Evolutionary conservation across 257 asterid genomes (phyloP).

Genomic region (Nicotiana paniculata): DNA sequence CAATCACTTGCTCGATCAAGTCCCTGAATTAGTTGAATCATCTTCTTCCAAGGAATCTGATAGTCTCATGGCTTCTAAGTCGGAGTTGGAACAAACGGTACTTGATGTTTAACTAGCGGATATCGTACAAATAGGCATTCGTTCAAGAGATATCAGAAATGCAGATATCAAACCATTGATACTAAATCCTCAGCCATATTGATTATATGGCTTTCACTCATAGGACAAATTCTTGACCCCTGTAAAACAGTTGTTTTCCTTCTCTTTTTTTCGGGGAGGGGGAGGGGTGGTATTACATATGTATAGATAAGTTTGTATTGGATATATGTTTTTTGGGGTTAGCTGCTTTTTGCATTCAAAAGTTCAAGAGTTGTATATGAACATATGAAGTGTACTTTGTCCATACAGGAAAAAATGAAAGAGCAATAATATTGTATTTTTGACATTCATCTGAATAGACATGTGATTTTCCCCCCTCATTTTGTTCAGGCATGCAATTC

Average conservation of each 20-base stretch:
- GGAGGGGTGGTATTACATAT: background rate
- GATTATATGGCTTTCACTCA: background rate
- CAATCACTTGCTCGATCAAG: slow-evolving; percentile 71
- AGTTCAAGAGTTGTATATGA: background rate
- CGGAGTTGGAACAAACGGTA: background rate
- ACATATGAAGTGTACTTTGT: background rate
- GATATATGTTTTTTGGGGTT: background rate
- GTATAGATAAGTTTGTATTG: background rate
- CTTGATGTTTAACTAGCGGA: background rate
- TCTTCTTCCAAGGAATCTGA: slow-evolving; percentile 36
- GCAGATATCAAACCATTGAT: background rate
- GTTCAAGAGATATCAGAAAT: background rate
- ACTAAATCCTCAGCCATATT: background rate
- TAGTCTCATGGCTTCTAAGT: slow-evolving; percentile 20
- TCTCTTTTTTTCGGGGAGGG: too few species aligned
- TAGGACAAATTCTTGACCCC: background rate
- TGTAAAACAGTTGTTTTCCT: background rate
- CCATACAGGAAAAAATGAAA: background rate
- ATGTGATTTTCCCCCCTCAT: background rate
- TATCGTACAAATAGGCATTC: background rate
- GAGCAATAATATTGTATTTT: background rate
- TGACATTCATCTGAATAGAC: background rate
- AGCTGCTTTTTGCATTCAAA: background rate
- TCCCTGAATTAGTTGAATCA: slow-evolving; percentile 73
- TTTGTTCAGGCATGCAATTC: background rate